A percentile compares a stretch with the other conserved stretches of the same genome.
phyloP scores from a whole-genome alignment of 2,329 filamentous ascomycete species.

The Harringtonia aguacate region DNA sequence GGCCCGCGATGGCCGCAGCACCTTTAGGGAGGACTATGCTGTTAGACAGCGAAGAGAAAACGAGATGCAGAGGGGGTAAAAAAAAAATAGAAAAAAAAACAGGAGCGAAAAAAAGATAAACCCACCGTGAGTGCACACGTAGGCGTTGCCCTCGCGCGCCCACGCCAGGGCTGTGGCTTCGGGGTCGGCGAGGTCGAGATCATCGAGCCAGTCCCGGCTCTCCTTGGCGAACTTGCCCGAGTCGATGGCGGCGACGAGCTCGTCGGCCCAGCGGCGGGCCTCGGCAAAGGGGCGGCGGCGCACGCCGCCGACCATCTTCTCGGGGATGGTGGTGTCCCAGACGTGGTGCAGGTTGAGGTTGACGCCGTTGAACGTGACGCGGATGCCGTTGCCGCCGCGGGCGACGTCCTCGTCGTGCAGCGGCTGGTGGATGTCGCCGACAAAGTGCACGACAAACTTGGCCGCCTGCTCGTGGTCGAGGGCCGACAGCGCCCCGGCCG shows the following conservation, averaged over 20 bases:
- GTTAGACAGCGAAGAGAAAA: background rate
- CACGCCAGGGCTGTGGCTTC: slow-evolving; percentile 48
- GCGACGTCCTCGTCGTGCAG: slow-evolving; percentile 54
- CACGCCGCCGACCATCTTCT: slow-evolving; percentile 49
- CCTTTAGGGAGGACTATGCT: slow-evolving; percentile 50
- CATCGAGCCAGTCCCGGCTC: slow-evolving; percentile 43
- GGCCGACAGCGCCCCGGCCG: slow-evolving; percentile 21
- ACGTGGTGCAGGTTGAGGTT: slow-evolving; percentile 59
- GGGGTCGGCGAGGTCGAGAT: slow-evolving; percentile 43
- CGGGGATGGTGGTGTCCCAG: slow-evolving; percentile 62
- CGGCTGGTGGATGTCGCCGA: slow-evolving; percentile 61
- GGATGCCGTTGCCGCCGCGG: slow-evolving; percentile 57
- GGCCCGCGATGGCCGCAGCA: slow-evolving; percentile 40
- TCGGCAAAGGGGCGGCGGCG: slow-evolving; percentile 38
- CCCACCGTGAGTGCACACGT: slow-evolving; percentile 51
- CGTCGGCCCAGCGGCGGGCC: slow-evolving; percentile 45
- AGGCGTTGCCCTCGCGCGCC: slow-evolving; percentile 52
- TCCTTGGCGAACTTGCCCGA: slow-evolving; percentile 41
- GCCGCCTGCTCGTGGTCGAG: slow-evolving; percentile 46
- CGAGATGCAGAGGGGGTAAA: background rate
- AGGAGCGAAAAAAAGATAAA: no score
- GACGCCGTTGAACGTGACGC: slow-evolving; percentile 47
- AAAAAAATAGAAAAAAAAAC: no score
- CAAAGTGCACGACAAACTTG: slow-evolving; percentile 58
- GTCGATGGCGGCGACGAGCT: slow-evolving; percentile 42